phyloP scores from a whole-genome alignment of 345 rosid genomes.

The Aethionema arabicum region DNA sequence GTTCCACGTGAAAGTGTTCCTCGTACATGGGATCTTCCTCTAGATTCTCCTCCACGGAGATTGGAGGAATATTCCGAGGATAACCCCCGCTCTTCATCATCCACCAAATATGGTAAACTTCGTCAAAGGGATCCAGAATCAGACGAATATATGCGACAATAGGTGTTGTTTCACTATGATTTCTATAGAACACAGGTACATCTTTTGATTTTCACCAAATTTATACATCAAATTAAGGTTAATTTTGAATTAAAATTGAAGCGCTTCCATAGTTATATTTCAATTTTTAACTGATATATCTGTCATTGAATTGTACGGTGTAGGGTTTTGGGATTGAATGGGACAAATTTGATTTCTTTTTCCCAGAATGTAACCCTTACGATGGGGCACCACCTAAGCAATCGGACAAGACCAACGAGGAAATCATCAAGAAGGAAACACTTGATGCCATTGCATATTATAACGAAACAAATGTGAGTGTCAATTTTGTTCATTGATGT shows the following conservation, averaged over 20 bases:
- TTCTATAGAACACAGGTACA: constrained; percentile 17
- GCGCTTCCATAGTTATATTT: too few relatives aligned
- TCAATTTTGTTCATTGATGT: neutral
- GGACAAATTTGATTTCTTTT: too few relatives aligned
- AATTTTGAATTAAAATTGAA: neutral
- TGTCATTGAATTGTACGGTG: neutral
- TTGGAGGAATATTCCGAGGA: too few relatives aligned
- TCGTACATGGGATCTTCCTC: too few relatives aligned
- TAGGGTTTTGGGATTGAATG: too few relatives aligned
- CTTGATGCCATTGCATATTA: neutral
- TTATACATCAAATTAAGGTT: neutral
- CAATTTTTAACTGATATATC: too few relatives aligned
- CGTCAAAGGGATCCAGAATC: neutral
- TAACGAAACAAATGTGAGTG: constrained; percentile 9
- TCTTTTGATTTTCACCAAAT: too few relatives aligned
- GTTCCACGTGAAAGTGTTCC: too few relatives aligned
- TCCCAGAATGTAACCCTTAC: neutral
- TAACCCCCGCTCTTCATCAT: too few relatives aligned
- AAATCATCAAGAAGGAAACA: neutral
- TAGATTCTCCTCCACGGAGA: too few relatives aligned
- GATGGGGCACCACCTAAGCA: neutral
- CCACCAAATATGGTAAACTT: neutral
- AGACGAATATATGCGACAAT: constrained; percentile 19
- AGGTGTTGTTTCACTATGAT: constrained; percentile 1
- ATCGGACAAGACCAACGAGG: neutral